phyloP scores from a whole-genome alignment of 805 yeast genomes.

The Monosporozyma unispora region DNA sequence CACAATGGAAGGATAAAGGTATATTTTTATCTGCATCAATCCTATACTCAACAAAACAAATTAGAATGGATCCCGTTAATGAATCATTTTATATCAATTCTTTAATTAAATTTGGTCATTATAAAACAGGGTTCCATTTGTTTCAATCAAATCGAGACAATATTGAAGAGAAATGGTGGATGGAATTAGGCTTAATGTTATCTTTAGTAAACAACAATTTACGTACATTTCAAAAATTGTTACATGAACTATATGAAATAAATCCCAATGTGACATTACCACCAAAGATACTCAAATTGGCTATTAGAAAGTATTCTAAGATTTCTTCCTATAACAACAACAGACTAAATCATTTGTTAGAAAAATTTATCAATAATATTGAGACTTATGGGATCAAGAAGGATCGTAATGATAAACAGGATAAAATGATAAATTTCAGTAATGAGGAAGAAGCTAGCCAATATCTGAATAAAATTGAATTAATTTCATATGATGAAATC shows the following conservation, averaged over 20 bases:
- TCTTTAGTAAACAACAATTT: slow-evolving; percentile 30
- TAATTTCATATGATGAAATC: slow-evolving; percentile 22
- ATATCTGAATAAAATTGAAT: slow-evolving; percentile 24
- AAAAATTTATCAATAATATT: slow-evolving; percentile 21
- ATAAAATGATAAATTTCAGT: slow-evolving; percentile 9
- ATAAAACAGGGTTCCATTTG: slow-evolving; percentile 32
- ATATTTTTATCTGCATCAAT: slow-evolving; percentile 35
- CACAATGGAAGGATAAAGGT: slow-evolving; percentile 28
- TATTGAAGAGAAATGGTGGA: slow-evolving; percentile 44
- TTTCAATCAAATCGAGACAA: slow-evolving; percentile 31
- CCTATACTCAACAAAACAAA: slow-evolving; percentile 34
- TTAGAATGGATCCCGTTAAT: slow-evolving; percentile 42
- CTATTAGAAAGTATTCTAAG: slow-evolving; percentile 29
- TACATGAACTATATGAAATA: slow-evolving; percentile 21
- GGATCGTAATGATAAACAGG: neutral
- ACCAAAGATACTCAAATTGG: slow-evolving; percentile 30
- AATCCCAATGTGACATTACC: slow-evolving; percentile 28
- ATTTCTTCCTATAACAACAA: slow-evolving; percentile 15
- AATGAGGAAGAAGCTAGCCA: slow-evolving; percentile 25
- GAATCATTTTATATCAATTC: slow-evolving; percentile 43
- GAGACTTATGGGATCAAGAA: slow-evolving; percentile 15
- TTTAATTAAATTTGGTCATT: slow-evolving; percentile 29
- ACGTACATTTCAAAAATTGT: slow-evolving; percentile 31
- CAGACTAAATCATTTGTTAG: slow-evolving; percentile 30
- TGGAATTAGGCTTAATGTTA: slow-evolving; percentile 39